These are phyloP conservation scores for Neonothopanus nambi DNA, from an alignment of 1,284 basidiomycete genomes.

Conservation along the genomic window DNA sequence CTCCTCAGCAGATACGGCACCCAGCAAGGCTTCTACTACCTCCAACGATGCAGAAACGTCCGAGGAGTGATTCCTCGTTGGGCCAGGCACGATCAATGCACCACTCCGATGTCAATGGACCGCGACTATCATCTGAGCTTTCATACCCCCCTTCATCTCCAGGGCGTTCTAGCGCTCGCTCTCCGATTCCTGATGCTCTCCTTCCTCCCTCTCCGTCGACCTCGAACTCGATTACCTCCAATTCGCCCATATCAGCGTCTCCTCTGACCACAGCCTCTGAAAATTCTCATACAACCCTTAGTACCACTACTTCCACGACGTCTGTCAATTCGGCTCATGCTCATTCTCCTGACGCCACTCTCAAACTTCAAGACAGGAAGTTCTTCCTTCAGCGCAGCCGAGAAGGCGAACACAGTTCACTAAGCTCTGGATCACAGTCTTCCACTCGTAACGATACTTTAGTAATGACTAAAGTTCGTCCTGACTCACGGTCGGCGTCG, in stretches of 20 bases:
- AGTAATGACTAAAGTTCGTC: no score
- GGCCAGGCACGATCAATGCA: no score
- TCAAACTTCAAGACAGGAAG: conserved; percentile 9
- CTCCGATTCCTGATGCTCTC: conserved; percentile 1
- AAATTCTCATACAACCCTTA: conserved; percentile 5
- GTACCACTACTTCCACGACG: conserved; percentile 7
- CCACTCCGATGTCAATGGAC: no score
- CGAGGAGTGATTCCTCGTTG: no score
- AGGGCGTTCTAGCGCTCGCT: not conserved
- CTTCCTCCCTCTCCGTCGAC: conserved; percentile 8
- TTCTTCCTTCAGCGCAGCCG: conserved; percentile 5
- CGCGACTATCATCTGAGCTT: not conserved
- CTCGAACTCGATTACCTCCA: conserved; percentile 7
- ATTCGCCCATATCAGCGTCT: not conserved
- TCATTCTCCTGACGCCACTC: conserved; percentile 5
- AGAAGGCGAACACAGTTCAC: conserved; percentile 4
- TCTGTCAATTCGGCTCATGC: conserved; percentile 4
- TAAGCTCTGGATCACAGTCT: conserved; percentile 8
- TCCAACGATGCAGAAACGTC: not conserved
- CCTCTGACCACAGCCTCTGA: not conserved
- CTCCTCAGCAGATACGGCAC: not conserved
- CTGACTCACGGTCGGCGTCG: no score
- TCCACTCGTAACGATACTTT: conserved; percentile 1
- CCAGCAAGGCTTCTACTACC: not conserved
- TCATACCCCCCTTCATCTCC: not conserved